Base-by-base conservation (phyloP, 106 monocot species). In the Dendrobium catenatum region DNA sequence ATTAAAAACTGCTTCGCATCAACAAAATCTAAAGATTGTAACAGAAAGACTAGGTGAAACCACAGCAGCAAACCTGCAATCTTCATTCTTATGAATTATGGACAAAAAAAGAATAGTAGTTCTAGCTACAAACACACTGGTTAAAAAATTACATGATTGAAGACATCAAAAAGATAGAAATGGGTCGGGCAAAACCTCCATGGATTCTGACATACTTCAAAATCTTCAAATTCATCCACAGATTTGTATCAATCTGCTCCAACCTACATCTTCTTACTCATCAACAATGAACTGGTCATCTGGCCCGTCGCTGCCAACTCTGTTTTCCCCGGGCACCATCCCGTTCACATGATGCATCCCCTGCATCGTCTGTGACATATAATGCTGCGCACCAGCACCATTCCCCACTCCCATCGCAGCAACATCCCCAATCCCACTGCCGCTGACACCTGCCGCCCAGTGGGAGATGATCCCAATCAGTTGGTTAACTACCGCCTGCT, bases 251-350 rank as follows among this genome's bases (percentile, higher is more conserved):
- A 70, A 13, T 70, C 26, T 64, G n/a, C 64, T 64, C 64, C 64
- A 64, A 10, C 64, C 64, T 26, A 66, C 64, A 66, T 22, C 26
- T 51, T 13, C 51, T 70, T 29, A 74, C 5, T 6, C 90, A 61
- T 89, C 89, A 16, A 86, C 84, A 77, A 91, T 91, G 75, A 91
- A 91, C 75, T 91, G 88, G 20, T 91, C 88, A 20, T 88, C 91
- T 68, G 82, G 86, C 24, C 78, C 85, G 51, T 85, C 88, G 5
- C 83, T 82, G 10, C 58, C 83, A 4, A 75, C 81, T 43, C 88
- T 73, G 74, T 79, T 84, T 77, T 91, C 88, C 73, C 76, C 87
- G 13, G 85, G 58, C 16, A 85, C 75, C 20, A 85, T 87, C 27
- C 73, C 88, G 67, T 85, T 88, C 61, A 86, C 48, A 37, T 90